Conservation (phyloP, 1,284 basidiomycete genomes). For the Wallemia ichthyophaga region DNA sequence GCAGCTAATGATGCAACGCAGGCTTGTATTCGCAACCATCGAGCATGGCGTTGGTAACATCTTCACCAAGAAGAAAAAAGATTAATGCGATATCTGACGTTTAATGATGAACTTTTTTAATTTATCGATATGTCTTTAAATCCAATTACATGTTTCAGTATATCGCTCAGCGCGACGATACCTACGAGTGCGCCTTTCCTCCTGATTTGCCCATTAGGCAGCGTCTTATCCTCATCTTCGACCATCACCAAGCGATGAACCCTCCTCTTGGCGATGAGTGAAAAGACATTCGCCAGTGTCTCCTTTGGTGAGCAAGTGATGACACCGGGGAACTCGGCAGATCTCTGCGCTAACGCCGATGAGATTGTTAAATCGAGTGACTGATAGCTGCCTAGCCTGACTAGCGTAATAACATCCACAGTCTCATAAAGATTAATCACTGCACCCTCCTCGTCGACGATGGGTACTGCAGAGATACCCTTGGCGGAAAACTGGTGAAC, state of each 20-base stretch:
- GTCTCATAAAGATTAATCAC: conserved; percentile 96
- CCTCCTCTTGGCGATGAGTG: conserved; percentile 67
- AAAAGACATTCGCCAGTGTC: conserved; percentile 69
- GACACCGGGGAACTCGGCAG: conserved; percentile 78
- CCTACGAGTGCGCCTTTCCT: conserved; percentile 60
- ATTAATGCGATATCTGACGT: neutral
- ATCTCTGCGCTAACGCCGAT: conserved; percentile 68
- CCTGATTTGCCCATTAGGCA: conserved; percentile 18
- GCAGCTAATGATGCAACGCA: no score
- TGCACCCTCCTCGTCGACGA: conserved; percentile 69
- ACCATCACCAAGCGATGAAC: conserved; percentile 84
- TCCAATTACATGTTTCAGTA: conserved; percentile 53
- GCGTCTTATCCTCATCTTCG: conserved; percentile 40
- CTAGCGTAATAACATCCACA: conserved; percentile 89
- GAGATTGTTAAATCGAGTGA: conserved; percentile 81
- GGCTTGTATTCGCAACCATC: neutral
- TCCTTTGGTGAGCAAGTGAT: conserved; percentile 83
- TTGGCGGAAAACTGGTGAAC: conserved; percentile 95
- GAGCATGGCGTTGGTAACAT: neutral
- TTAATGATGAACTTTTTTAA: neutral
- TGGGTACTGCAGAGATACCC: conserved; percentile 87
- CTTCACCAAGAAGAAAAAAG: neutral
- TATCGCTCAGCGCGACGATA: conserved; percentile 69
- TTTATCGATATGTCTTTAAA: neutral
- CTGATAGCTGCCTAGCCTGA: conserved; percentile 79